A percentile compares a stretch with the other conserved stretches of the same genome.
phyloP scores from a whole-genome alignment of 495 filamentous ascomycete genomes.

The Aspergillus nanangensis region DNA sequence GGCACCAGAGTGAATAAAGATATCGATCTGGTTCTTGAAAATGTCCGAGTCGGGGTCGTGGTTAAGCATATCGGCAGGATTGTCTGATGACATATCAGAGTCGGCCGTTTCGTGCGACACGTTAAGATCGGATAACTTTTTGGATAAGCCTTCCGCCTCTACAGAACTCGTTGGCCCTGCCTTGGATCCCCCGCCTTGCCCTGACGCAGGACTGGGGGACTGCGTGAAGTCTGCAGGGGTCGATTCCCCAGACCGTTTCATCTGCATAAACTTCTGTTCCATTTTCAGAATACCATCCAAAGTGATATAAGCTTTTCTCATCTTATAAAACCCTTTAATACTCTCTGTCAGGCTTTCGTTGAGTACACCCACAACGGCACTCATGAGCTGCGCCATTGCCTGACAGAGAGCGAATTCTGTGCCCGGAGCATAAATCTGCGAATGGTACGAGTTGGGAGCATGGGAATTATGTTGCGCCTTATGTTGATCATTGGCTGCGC shows the following conservation, averaged over 20 bases:
- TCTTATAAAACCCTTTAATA: constrained; percentile 86
- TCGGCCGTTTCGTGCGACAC: constrained; percentile 13
- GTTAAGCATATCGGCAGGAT: constrained; percentile 27
- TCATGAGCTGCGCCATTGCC: constrained; percentile 83
- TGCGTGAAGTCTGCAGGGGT: constrained; percentile 12
- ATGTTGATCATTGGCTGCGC: constrained; percentile 73
- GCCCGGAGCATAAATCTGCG: constrained; percentile 71
- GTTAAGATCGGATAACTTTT: constrained; percentile 29
- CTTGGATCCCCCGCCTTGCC: background rate
- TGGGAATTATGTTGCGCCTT: constrained; percentile 54
- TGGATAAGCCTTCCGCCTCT: constrained; percentile 18
- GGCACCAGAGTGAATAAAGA: constrained; percentile 82
- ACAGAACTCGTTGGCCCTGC: background rate
- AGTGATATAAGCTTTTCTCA: constrained; percentile 84
- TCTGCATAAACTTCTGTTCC: constrained; percentile 54
- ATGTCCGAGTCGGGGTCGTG: constrained; percentile 49
- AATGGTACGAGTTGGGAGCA: constrained; percentile 45
- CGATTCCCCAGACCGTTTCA: constrained; percentile 15
- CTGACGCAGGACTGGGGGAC: constrained; percentile 11
- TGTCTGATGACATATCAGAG: constrained; percentile 13
- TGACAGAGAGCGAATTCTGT: constrained; percentile 78
- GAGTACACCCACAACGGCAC: constrained; percentile 80
- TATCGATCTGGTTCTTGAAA: constrained; percentile 68
- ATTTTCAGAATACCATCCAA: constrained; percentile 69
- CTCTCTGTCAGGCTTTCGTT: constrained; percentile 92